phyloP scores from a whole-genome alignment of 352 stramenopile species.

The Phytophthora macrochlamydospora region DNA sequence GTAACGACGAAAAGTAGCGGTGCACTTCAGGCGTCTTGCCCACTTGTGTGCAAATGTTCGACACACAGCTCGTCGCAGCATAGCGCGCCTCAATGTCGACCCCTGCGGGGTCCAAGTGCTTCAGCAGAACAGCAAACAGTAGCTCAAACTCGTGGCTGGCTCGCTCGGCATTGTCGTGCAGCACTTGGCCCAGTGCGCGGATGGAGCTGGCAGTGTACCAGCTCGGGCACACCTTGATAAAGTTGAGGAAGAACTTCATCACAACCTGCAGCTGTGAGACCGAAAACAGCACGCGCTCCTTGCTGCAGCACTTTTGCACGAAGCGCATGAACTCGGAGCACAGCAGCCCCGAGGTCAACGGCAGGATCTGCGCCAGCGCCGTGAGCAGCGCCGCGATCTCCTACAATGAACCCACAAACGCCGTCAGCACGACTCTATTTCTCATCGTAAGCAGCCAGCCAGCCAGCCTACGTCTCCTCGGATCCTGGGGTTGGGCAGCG shows the following conservation, averaged over 20 bases:
- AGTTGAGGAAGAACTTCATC: conserved; percentile 74
- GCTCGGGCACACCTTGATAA: conserved; percentile 75
- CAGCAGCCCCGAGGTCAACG: conserved; percentile 69
- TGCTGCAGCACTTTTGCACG: conserved; percentile 78
- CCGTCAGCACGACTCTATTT: neutral
- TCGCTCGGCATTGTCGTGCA: conserved; percentile 83
- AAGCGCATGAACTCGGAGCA: conserved; percentile 83
- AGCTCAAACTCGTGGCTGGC: conserved; percentile 63
- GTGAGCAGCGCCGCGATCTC: conserved; percentile 70
- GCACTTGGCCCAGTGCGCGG: conserved; percentile 68
- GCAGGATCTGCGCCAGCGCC: conserved; percentile 62
- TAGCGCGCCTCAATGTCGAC: conserved; percentile 87
- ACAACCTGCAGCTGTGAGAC: conserved; percentile 59
- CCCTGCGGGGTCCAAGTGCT: conserved; percentile 76
- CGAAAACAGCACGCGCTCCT: conserved; percentile 74
- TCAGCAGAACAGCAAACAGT: conserved; percentile 72
- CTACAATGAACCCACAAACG: conserved; percentile 19
- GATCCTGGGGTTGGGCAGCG: conserved; percentile 70
- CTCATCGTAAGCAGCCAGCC: neutral
- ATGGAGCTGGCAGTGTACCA: conserved; percentile 80
- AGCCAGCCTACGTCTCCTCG: conserved; percentile 47
- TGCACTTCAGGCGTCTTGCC: conserved; percentile 75
- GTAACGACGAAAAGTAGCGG: conserved; percentile 70
- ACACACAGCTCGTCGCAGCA: conserved; percentile 84
- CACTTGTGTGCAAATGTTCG: conserved; percentile 73